Conservation (phyloP, 2,329 filamentous ascomycete genomes). For the Ophiostoma populinum region DNA sequence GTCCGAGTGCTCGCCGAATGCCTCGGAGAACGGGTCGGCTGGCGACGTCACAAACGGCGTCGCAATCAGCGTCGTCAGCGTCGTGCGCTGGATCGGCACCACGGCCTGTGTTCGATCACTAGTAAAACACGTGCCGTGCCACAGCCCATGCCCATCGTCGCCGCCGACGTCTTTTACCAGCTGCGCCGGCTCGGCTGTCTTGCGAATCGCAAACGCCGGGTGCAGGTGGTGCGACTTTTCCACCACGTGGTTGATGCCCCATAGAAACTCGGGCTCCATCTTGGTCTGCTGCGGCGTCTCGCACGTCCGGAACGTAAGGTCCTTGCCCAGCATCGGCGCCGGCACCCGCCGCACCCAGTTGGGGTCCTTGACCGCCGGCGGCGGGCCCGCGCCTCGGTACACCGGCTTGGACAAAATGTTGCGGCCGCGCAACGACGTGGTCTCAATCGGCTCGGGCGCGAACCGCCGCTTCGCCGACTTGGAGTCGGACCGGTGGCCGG, state of each 20-base stretch:
- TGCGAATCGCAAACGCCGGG: too few species aligned
- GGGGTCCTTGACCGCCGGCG: too few species aligned
- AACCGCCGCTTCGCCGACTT: too few species aligned
- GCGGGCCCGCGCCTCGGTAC: too few species aligned
- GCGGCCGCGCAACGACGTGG: too few species aligned
- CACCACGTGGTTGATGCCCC: slow-evolving; percentile 25
- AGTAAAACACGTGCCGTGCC: slow-evolving; percentile 54
- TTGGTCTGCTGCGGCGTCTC: slow-evolving; percentile 69
- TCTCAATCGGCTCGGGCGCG: too few species aligned
- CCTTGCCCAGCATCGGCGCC: slow-evolving; percentile 76
- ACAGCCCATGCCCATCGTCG: slow-evolving; percentile 40
- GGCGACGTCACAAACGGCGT: slow-evolving; percentile 30
- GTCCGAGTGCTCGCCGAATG: slow-evolving; percentile 17
- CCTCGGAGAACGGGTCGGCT: slow-evolving; percentile 25
- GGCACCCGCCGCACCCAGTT: too few species aligned
- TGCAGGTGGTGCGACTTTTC: slow-evolving; percentile 34
- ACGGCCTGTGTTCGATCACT: slow-evolving; percentile 20
- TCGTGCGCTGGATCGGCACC: slow-evolving; percentile 27
- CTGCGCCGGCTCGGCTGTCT: too few species aligned
- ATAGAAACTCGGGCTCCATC: slow-evolving; percentile 60
- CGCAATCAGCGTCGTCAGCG: slow-evolving; percentile 31
- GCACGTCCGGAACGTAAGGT: slow-evolving; percentile 67
- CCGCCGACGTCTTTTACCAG: too few species aligned
- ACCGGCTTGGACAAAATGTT: too few species aligned
- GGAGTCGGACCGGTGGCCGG: too few species aligned